Conservation (phyloP, 129 eudicot genomes). For the Gnaphalium uliginosum region DNA sequence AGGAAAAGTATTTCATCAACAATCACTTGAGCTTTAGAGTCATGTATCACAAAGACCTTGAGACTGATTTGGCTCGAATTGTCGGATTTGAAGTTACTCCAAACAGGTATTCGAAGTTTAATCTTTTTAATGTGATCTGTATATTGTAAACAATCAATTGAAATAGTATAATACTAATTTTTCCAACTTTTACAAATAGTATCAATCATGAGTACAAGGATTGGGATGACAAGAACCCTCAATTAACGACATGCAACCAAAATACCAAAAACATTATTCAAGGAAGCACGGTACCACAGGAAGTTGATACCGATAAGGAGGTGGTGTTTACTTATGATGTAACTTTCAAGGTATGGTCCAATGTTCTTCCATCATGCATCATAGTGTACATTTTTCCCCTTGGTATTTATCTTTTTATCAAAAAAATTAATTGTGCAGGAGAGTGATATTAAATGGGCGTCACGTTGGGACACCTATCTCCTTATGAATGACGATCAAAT, state of each 20-base stretch:
- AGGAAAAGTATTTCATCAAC: conserved; percentile 83
- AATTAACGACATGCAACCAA: conserved; percentile 81
- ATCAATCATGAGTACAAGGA: conserved; percentile 94
- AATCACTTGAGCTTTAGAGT: conserved; percentile 95
- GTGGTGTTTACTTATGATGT: conserved; percentile 92
- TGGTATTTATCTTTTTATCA: not conserved
- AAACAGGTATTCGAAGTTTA: conserved; percentile 52
- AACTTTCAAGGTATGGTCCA: conserved; percentile 61
- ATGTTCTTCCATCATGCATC: not conserved
- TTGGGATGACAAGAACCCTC: conserved; percentile 91
- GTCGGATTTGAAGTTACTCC: conserved; percentile 98
- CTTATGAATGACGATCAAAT: conserved; percentile 96
- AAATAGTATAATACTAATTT: not conserved
- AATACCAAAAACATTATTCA: conserved; percentile 73
- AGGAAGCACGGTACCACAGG: conserved; percentile 84
- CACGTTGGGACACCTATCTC: conserved; percentile 96
- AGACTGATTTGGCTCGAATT: conserved; percentile 86
- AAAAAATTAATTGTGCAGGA: conserved; percentile 40
- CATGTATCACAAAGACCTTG: conserved; percentile 87
- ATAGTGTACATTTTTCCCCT: not conserved
- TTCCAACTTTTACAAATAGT: conserved; percentile 40
- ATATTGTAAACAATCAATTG: not conserved
- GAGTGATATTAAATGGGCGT: conserved; percentile 92
- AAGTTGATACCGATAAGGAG: conserved; percentile 80
- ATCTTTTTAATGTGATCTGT: not conserved